Conservation (phyloP, 352 stramenopile species). For the Blastocystis sp. region DNA sequence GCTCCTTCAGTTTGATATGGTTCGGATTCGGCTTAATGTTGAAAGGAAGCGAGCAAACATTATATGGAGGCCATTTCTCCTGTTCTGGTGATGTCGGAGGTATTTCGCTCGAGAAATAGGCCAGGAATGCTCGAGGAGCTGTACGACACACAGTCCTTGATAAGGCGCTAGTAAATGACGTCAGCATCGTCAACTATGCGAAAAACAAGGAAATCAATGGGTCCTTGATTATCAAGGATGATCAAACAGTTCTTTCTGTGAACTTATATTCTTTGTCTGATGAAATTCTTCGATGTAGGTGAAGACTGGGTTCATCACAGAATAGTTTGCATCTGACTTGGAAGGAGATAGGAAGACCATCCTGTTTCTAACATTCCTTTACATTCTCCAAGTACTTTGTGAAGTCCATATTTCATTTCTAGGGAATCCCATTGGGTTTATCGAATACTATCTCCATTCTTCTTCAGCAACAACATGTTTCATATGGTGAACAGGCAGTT, state of each 20-base stretch:
- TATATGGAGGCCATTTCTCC: slow-evolving; percentile 61
- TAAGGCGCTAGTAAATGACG: background rate
- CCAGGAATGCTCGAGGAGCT: background rate
- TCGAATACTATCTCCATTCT: slow-evolving; percentile 80
- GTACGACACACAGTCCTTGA: background rate
- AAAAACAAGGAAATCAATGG: background rate
- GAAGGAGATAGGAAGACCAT: slow-evolving; percentile 65
- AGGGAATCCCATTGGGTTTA: slow-evolving; percentile 78
- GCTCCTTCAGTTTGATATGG: slow-evolving; percentile 60
- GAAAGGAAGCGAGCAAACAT: slow-evolving; percentile 56
- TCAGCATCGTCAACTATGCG: slow-evolving; percentile 13
- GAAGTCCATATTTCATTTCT: background rate
- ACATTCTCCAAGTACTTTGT: slow-evolving; percentile 72
- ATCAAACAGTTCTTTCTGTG: background rate
- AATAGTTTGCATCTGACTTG: background rate
- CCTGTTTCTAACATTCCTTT: slow-evolving; percentile 75
- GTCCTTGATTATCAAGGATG: background rate
- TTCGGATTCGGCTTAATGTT: slow-evolving; percentile 59
- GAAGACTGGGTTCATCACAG: background rate
- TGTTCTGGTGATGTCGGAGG: background rate
- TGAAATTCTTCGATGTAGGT: background rate
- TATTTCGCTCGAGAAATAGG: background rate
- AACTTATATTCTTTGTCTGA: background rate
- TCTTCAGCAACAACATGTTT: slow-evolving; percentile 75
- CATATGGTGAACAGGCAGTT: slow-evolving; percentile 78